Evolutionary conservation across 306 rosid genomes (phyloP).

Genomic region (Sophora flavescens): DNA sequence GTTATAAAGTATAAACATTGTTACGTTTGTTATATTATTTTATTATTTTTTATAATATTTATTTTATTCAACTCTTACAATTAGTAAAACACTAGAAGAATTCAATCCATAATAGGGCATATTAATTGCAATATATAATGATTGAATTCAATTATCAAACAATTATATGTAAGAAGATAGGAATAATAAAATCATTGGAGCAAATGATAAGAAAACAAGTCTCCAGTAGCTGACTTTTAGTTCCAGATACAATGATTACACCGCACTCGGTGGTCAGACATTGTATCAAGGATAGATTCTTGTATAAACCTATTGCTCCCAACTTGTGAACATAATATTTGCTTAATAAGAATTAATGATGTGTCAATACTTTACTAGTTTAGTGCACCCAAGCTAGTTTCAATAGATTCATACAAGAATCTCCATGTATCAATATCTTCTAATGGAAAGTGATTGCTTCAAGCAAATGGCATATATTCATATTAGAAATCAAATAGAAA

Average conservation of each 20-base stretch:
- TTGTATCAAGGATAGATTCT: neutral
- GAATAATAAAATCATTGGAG: slow-evolving; percentile 4
- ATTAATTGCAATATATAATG: neutral
- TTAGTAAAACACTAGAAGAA: neutral
- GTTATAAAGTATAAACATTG: too few relatives aligned
- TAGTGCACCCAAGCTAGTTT: neutral
- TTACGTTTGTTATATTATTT: too few relatives aligned
- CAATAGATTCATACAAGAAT: neutral
- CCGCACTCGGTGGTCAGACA: neutral
- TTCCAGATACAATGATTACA: neutral
- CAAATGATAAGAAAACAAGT: neutral
- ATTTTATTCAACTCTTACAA: neutral
- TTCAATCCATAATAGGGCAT: neutral
- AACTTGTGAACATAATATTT: neutral
- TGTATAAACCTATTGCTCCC: slow-evolving; percentile 3
- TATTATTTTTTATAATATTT: too few relatives aligned
- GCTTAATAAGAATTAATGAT: slow-evolving; percentile 19
- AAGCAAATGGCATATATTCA: neutral
- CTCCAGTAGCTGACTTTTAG: neutral
- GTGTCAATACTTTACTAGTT: too few relatives aligned
- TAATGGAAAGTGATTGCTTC: neutral
- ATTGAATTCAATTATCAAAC: slow-evolving; percentile 12
- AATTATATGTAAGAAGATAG: neutral
- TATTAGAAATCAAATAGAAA: neutral
- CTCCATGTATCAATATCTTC: slow-evolving; percentile 2